Conservation (phyloP, 2,329 filamentous ascomycete species). For the Aureobasidium pullulans region DNA sequence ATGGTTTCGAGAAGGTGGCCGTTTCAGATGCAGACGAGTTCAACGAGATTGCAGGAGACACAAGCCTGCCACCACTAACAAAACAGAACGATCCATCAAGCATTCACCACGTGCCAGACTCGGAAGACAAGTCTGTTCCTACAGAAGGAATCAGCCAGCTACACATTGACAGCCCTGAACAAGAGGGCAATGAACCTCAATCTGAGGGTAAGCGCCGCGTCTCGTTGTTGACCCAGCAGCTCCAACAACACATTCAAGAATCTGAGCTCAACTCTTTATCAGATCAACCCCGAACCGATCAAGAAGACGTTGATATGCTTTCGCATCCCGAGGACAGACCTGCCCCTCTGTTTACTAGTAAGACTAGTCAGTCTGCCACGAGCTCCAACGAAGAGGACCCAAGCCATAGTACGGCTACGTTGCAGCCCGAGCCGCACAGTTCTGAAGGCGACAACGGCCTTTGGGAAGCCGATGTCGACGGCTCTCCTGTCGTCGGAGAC, state of each 20-base stretch:
- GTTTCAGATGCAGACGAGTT: conserved; percentile 62
- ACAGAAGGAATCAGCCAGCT: conserved; percentile 3
- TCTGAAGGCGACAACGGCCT: conserved; percentile 22
- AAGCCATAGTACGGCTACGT: conserved; percentile 17
- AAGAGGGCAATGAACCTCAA: conserved; percentile 7
- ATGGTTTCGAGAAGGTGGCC: conserved; percentile 86
- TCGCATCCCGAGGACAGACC: conserved; percentile 62
- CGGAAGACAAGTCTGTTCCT: conserved; percentile 20
- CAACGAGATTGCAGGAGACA: conserved; percentile 43
- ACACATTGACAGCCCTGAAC: conserved; percentile 5
- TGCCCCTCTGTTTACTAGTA: conserved; percentile 54
- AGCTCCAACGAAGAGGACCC: conserved; percentile 13
- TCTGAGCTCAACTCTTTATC: conserved; percentile 22
- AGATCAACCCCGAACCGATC: conserved; percentile 24
- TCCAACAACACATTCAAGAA: conserved; percentile 22
- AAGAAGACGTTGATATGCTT: conserved; percentile 30
- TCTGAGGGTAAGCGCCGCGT: conserved; percentile 26
- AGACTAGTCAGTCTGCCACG: conserved; percentile 23
- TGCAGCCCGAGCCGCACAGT: conserved; percentile 15
- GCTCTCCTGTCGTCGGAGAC: conserved; percentile 81
- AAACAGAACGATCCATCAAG: conserved; percentile 11
- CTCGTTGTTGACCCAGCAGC: conserved; percentile 37
- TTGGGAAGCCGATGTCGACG: conserved; percentile 52
- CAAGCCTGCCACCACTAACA: conserved; percentile 19
- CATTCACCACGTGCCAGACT: conserved; percentile 35